phyloP scores from a whole-genome alignment of 306 rosid species.

The Elaeagnus macrophylla region DNA sequence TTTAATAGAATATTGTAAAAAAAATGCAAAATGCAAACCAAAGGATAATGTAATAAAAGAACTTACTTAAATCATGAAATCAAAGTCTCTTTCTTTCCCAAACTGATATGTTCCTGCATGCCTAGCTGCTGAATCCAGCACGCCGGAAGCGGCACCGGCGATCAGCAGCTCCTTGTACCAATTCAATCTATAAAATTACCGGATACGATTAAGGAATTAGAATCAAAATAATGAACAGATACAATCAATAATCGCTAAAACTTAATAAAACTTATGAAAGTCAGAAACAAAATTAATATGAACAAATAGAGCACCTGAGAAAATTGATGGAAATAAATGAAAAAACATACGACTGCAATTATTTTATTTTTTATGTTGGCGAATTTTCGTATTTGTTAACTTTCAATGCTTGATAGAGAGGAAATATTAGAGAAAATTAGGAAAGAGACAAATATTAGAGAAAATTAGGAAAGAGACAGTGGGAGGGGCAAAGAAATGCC shows the following conservation, averaged over 20 bases:
- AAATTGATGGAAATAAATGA: too few relatives aligned
- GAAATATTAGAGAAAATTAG: not conserved
- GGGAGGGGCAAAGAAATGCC: not conserved
- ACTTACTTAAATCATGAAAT: slow-evolving; percentile 8
- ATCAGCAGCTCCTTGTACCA: slow-evolving; percentile 7
- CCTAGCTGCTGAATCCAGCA: slow-evolving; percentile 7
- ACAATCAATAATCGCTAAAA: too few relatives aligned
- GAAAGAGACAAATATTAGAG: not conserved
- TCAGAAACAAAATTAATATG: not conserved
- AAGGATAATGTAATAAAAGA: not conserved
- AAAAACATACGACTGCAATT: too few relatives aligned
- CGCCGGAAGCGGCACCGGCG: slow-evolving; percentile 15
- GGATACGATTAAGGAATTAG: not conserved
- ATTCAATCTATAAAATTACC: not conserved
- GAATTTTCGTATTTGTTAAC: too few relatives aligned
- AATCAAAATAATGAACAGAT: not conserved
- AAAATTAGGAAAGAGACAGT: not conserved
- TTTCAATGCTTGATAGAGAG: not conserved
- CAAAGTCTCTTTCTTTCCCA: not conserved
- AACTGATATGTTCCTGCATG: not conserved
- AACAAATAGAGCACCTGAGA: too few relatives aligned
- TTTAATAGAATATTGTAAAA: not conserved
- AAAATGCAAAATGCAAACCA: not conserved
- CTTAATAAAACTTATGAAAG: not conserved
- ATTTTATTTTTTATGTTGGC: too few relatives aligned